Base-by-base conservation (phyloP, 495 filamentous ascomycete species). In the Aspergillus cavernicola region DNA sequence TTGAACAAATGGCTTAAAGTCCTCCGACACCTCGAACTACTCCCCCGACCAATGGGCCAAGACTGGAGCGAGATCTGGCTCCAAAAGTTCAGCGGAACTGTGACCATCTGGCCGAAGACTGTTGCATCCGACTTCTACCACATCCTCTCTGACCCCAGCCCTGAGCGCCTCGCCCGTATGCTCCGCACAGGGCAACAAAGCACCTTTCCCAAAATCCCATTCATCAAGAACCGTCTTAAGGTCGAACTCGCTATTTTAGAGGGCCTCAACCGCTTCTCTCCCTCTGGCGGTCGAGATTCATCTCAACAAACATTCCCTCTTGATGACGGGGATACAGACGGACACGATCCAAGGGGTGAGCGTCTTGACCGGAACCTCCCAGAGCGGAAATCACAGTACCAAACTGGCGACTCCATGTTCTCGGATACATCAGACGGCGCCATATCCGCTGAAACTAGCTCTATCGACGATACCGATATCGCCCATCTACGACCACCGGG, bases 21-120 rank as follows among this genome's bases (percentile, higher is more conserved):
- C 0, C 79, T 97, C 20, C 85, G 90, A 4, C 91, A 97, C 63
- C 74, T 97, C 0, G 93, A 98, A 61, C 79, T 98, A 6, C 81
- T 98, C 0, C 93, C 93, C 7, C 82, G 93, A 0, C 89, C 88
- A 0, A 60, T 97, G n/a, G 90, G 90, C 9, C 92, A 97, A 66
- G 95, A 98, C 66, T 98, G 93, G 93, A 87, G 82, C 47, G 86
- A 92, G 67, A 85, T 98, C 29, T 97, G 91, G 88, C 80, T 98
- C 24, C 93, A 98, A 67, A 85, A 86, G 53, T 97, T 97, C 74
- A 87, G 84, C 55, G 93, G 93, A 33, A 97, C 89, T 15, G 86
- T 97, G 52, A 98, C 95, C 8, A 89, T 98, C 60, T 97, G 93
- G 84, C 93, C 93, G 2, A 89, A 90, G 65, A 82, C 78, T 36